Evolutionary conservation across 2,329 filamentous ascomycete species (phyloP), one percentile per base, ranked within the genome.

Genomic region (Phyllosticta citribraziliensis): DNA sequence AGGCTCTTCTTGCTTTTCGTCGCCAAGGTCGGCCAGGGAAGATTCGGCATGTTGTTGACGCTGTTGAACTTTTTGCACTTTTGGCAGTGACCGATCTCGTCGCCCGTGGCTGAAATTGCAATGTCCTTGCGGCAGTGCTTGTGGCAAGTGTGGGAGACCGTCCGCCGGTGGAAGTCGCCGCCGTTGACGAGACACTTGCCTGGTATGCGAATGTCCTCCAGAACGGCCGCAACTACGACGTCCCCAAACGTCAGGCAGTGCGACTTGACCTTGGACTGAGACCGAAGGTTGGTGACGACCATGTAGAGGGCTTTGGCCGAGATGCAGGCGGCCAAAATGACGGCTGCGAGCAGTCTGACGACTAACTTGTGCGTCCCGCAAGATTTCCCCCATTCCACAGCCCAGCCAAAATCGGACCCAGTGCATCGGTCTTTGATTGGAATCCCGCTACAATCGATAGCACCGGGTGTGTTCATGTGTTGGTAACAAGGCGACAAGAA

Each of bases 101-200:
- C 27, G 27, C 27, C 27, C 27, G 27, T 30, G 27, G 27, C 27
- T 30, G 27, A 30, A 30, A 10, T 30, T 30, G 9, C 25, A 0
- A 67, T 64, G 12, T 67, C 62, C 1, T 56, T 59, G 24, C 61
- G 64, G 64, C 67, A 72, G 56, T 72, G 69, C 56, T 70, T 70
- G 59, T 72, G 70, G 56, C 70, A 72, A 9, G 61, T 67, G 55
- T 72, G 70, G 3, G 63, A 62, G 25, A 64, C 65, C 1, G 59
- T 52, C 56, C 66, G 64, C 22, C 69, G 65, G 56, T 67, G 69
- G n/a, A 62, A 67, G 20, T 71, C 67, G 10, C 64, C 62, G 2
- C 68, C 68, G 50, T 72, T 70, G n/a, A 71, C 69, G 66, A 72
- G 67, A 33, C 69, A 71, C 57, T 71, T 70, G 9, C 66, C 69